phyloP scores from a whole-genome alignment of 2,329 filamentous ascomycete genomes.

The Venturia carpophila region DNA sequence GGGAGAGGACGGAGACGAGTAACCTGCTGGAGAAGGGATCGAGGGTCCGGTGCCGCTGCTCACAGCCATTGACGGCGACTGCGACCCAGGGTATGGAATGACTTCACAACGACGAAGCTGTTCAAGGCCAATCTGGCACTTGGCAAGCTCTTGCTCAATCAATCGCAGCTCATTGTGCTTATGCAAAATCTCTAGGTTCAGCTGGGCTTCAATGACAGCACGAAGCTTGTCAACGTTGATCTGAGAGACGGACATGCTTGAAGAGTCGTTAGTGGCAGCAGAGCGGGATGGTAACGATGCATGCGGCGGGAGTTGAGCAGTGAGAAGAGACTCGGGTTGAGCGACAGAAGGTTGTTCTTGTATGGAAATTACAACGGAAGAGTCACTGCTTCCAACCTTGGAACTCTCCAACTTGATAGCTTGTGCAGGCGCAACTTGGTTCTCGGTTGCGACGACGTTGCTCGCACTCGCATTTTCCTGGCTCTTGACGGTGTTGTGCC shows the following conservation, averaged over 20 bases:
- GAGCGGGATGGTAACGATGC: constrained; percentile 21
- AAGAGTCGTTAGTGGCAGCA: constrained; percentile 25
- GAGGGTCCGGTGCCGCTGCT: constrained; percentile 67
- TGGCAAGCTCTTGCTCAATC: constrained; percentile 92
- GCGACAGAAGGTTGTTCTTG: constrained; percentile 11
- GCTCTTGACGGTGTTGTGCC: constrained; percentile 9
- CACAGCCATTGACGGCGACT: constrained; percentile 59
- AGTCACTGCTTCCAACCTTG: neutral
- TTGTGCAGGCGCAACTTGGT: neutral
- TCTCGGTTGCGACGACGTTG: neutral
- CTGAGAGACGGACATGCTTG: constrained; percentile 22
- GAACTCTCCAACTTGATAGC: neutral
- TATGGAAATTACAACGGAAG: neutral
- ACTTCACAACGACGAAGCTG: constrained; percentile 87
- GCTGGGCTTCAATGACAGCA: constrained; percentile 73
- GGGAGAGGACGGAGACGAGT: constrained; percentile 65
- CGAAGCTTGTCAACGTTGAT: constrained; percentile 47
- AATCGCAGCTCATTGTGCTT: constrained; percentile 92
- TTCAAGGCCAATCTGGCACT: constrained; percentile 88
- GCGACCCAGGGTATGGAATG: constrained; percentile 75
- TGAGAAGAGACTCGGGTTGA: neutral
- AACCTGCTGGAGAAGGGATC: constrained; percentile 53
- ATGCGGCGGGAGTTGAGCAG: constrained; percentile 5
- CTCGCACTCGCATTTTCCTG: neutral
- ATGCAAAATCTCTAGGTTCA: constrained; percentile 82